A percentile compares a stretch with the other conserved stretches of the same genome.
Conservation (phyloP, 331 rosid genomes). For the Malus hybrid region DNA sequence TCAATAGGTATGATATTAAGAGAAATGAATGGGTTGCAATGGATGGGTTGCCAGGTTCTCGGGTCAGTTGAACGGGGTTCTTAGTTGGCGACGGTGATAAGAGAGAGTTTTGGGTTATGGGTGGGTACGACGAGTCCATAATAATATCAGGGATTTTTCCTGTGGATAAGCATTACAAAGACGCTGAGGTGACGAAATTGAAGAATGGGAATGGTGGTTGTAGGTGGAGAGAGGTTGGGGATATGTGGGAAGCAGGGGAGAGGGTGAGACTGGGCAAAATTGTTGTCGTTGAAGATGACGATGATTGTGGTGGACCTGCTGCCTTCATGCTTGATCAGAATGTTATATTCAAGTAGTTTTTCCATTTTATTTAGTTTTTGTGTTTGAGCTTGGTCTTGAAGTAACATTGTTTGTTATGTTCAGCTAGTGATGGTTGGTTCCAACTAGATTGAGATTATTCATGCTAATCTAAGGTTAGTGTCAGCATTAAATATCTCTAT, state of each 20-base stretch:
- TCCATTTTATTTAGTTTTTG: background rate
- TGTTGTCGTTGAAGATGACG: slow-evolving; percentile 45
- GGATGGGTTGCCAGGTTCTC: slow-evolving; percentile 56
- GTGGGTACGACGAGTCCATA: slow-evolving; percentile 76
- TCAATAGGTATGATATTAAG: slow-evolving; percentile 36
- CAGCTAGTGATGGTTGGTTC: background rate
- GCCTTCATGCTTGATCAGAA: slow-evolving; percentile 74
- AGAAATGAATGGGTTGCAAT: slow-evolving; percentile 59
- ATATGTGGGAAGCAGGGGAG: slow-evolving; percentile 70
- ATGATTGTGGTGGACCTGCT: slow-evolving; percentile 22
- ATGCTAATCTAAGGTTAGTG: background rate
- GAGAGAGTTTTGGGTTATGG: slow-evolving; percentile 83
- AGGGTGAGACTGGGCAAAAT: slow-evolving; percentile 58
- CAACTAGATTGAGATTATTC: too few relatives aligned
- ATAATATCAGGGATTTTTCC: slow-evolving; percentile 76
- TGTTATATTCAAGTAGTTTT: slow-evolving; percentile 60
- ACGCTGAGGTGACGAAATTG: slow-evolving; percentile 64
- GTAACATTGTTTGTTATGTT: background rate
- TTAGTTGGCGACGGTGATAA: slow-evolving; percentile 31
- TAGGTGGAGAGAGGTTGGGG: slow-evolving; percentile 62
- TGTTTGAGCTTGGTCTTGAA: background rate
- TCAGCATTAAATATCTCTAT: background rate
- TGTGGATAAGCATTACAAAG: slow-evolving; percentile 61
- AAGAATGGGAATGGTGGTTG: slow-evolving; percentile 28
- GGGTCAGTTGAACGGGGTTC: slow-evolving; percentile 88